These are phyloP conservation scores for Ascochyta clinopodiicola DNA, from an alignment of 2,329 filamentous ascomycete genomes.

Conservation along the genomic window DNA sequence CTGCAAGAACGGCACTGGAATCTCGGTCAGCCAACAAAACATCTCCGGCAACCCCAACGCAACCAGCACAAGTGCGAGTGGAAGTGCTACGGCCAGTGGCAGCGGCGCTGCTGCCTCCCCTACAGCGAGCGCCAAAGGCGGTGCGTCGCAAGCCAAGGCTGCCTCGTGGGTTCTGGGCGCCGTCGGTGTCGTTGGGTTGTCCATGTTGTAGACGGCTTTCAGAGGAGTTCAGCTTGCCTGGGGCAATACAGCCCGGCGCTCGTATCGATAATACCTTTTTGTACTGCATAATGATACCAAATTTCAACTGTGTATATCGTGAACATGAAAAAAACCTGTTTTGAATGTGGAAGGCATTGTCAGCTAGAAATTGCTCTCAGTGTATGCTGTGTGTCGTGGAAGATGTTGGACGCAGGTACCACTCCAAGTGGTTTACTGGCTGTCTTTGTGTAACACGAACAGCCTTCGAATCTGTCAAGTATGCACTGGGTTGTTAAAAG, in stretches of 20 bases:
- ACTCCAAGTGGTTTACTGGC: too few species aligned
- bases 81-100: slow-evolving; percentile 18
- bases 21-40: slow-evolving; percentile 53
- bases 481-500: too few species aligned
- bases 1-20: slow-evolving; percentile 66
- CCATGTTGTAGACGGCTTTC: slow-evolving; percentile 29
- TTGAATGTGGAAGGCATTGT: background rate
- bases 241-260: background rate
- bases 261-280: background rate
- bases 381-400: too few species aligned
- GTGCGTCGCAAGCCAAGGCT: slow-evolving; percentile 40
- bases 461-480: too few species aligned
- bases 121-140: slow-evolving; percentile 21
- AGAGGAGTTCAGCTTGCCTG: background rate
- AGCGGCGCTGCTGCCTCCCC: slow-evolving; percentile 25
- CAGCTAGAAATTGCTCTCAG: too few species aligned
- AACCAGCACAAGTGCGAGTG: slow-evolving; percentile 43
- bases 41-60: slow-evolving; percentile 57
- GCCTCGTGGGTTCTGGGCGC: slow-evolving; percentile 45
- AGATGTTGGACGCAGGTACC: too few species aligned
- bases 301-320: background rate
- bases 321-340: background rate
- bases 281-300: slow-evolving; percentile 10
- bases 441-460: too few species aligned
- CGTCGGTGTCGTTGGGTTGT: slow-evolving; percentile 41